phyloP scores from a whole-genome alignment of 2,329 filamentous ascomycete genomes.

The Chaetomium sp. region DNA sequence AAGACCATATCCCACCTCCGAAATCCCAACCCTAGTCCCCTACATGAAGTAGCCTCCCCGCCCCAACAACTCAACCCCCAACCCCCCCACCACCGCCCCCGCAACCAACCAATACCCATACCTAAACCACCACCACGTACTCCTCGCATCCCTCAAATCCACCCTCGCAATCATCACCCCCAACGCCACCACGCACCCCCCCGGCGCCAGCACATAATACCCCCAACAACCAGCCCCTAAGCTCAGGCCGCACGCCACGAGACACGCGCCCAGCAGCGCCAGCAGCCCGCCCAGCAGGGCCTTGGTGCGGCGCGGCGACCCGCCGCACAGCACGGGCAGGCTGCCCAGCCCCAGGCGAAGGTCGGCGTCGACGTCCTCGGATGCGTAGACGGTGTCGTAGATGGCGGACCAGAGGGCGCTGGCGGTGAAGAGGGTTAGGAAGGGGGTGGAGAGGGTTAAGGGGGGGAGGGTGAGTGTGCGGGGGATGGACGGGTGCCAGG shows the following conservation, averaged over 20 bases:
- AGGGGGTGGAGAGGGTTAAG: neutral
- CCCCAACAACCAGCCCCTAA: neutral
- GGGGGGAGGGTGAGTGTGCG: too few relatives aligned
- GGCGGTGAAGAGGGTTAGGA: neutral
- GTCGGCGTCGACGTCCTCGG: neutral
- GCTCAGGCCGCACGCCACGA: neutral
- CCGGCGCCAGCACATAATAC: neutral
- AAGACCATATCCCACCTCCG: too few relatives aligned
- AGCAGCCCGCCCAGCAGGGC: neutral
- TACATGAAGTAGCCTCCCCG: neutral
- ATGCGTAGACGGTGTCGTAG: slow-evolving; percentile 14
- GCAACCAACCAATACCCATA: slow-evolving; percentile 4
- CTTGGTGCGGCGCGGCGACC: neutral
- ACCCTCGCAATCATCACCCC: neutral
- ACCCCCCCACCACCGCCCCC: neutral
- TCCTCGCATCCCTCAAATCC: neutral
- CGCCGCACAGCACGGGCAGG: neutral
- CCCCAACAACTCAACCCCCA: neutral
- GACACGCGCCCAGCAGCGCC: neutral
- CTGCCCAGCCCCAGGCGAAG: neutral
- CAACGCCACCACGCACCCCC: neutral
- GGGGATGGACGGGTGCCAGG: too few relatives aligned
- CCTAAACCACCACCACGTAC: slow-evolving; percentile 6
- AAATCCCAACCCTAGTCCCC: too few relatives aligned
- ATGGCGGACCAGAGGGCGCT: slow-evolving; percentile 4